Base-by-base conservation (phyloP, 2,329 filamentous ascomycete species). In the Fusarium sp. region DNA sequence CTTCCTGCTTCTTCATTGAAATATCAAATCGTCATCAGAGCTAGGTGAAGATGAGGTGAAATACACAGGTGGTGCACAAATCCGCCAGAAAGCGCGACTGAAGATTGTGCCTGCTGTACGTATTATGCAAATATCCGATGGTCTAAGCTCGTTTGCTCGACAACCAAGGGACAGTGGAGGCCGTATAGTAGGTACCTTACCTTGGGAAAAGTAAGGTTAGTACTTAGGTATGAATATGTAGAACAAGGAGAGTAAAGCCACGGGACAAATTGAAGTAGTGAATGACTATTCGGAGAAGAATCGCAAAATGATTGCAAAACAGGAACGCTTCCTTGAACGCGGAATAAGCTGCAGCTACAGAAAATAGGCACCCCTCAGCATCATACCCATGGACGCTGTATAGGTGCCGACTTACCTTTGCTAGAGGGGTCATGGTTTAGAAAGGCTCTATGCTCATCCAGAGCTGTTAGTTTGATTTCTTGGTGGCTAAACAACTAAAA, bases 121-220 rank as follows among this genome's bases (percentile, higher is more conserved):
- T 51, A 42, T 48, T 51, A 39, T 48, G 28, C 36, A 48, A 35
- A 22, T 45, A n/a, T n/a, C 51, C 26, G 36, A 55, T 57, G 35
- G 66, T 63, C 62, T 67, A 48, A 66, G 66, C 66, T 66, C 42
- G 45, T 63, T 47, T 48, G 68, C 54, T 42, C 24, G 42, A 55
- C 33, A 56, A 44, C 33, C 45, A 58, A 26, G 41, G 24, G 41
- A 47, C 36, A 66, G 33, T 52, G 49, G 49, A 52, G 42, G 42
- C 33, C 24, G 10, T 48, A 31, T 22, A 17, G 22, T 22, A 41
- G 8, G 22, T 22, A 41, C 8, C 8, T 13, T 42, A 31, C 45
- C 45, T 31, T 48, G 45, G 20, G 45, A 12, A 18, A 44, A n/a
- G 41, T 33, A 18, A 44, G 41, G 41, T 26, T 26, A 26, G 26